These are phyloP conservation scores for Penicillium canescens DNA, from an alignment of 495 filamentous ascomycete species.

Conservation along the genomic window DNA sequence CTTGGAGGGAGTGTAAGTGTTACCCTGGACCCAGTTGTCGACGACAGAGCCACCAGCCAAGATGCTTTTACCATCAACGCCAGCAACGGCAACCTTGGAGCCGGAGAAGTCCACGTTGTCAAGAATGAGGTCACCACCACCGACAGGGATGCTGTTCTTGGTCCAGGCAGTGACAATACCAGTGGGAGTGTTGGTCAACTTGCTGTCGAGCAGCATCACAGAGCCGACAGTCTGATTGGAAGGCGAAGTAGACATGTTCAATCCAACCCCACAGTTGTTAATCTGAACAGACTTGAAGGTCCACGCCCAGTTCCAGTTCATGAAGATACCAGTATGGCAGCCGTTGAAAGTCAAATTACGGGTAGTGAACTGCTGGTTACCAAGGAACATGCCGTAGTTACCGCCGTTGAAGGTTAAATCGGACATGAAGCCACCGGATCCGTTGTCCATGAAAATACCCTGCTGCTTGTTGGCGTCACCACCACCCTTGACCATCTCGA, in stretches of 20 bases:
- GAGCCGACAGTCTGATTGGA: slow-evolving; percentile 73
- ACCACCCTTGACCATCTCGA: slow-evolving; percentile 80
- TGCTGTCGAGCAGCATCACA: slow-evolving; percentile 78
- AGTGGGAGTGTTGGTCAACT: slow-evolving; percentile 68
- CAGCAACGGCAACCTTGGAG: slow-evolving; percentile 53
- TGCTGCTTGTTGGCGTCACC: slow-evolving; percentile 71
- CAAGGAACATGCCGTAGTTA: slow-evolving; percentile 78
- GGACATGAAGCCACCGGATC: slow-evolving; percentile 82
- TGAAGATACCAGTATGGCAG: slow-evolving; percentile 83
- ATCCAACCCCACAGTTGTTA: slow-evolving; percentile 75
- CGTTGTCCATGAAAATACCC: slow-evolving; percentile 98
- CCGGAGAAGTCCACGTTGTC: slow-evolving; percentile 82
- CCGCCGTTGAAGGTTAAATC: slow-evolving; percentile 90
- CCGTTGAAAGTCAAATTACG: slow-evolving; percentile 88
- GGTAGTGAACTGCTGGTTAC: slow-evolving; percentile 94
- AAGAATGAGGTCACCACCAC: slow-evolving; percentile 76
- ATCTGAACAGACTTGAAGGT: slow-evolving; percentile 78
- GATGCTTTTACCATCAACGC: slow-evolving; percentile 54
- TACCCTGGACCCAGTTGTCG: slow-evolving; percentile 73
- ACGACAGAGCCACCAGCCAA: slow-evolving; percentile 72
- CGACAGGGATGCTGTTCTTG: slow-evolving; percentile 56
- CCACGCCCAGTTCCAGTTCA: slow-evolving; percentile 97
- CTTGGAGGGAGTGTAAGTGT: slow-evolving; percentile 54
- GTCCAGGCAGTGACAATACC: slow-evolving; percentile 74
- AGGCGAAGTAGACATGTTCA: slow-evolving; percentile 75